Conservation (phyloP, 192 early-diverging fungal genomes). For the Rhizophagus sp. region DNA sequence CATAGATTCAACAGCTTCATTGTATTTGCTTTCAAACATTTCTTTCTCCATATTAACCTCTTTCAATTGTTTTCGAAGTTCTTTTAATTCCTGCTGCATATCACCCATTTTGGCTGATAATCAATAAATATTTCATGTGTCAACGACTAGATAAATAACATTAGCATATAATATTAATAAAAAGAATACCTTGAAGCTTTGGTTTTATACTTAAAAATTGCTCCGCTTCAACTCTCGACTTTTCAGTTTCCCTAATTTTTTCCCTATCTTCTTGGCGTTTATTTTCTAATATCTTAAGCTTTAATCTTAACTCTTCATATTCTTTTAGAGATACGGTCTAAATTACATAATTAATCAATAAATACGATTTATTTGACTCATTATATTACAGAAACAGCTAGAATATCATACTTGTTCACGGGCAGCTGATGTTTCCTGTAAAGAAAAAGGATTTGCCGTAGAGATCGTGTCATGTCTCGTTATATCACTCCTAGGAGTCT, state of each 20-base stretch:
- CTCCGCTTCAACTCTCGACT: conserved; percentile 70
- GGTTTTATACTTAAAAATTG: conserved; percentile 64
- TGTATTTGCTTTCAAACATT: conserved; percentile 63
- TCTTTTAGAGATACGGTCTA: conserved; percentile 66
- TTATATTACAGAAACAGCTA: neutral
- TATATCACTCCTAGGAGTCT: neutral
- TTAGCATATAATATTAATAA: neutral
- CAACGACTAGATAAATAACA: neutral
- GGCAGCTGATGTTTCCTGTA: conserved; percentile 16
- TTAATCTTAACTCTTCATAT: conserved; percentile 77
- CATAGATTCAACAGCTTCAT: conserved; percentile 74
- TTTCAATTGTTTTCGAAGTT: conserved; percentile 58
- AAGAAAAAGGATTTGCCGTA: conserved; percentile 26
- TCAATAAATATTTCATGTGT: neutral
- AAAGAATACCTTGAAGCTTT: conserved; percentile 59
- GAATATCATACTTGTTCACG: conserved; percentile 27
- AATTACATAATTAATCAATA: neutral
- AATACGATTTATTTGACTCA: neutral
- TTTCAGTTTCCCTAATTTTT: conserved; percentile 69
- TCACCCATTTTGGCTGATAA: conserved; percentile 62
- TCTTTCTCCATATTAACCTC: conserved; percentile 63
- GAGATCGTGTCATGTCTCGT: conserved; percentile 27
- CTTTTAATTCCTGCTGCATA: conserved; percentile 73
- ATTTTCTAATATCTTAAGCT: conserved; percentile 73
- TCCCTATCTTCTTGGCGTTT: conserved; percentile 84